Evolutionary conservation across 2,329 filamentous ascomycete genomes (phyloP), one percentile per base, ranked within the genome.

Genomic region (Aspergillus neoniger): DNA sequence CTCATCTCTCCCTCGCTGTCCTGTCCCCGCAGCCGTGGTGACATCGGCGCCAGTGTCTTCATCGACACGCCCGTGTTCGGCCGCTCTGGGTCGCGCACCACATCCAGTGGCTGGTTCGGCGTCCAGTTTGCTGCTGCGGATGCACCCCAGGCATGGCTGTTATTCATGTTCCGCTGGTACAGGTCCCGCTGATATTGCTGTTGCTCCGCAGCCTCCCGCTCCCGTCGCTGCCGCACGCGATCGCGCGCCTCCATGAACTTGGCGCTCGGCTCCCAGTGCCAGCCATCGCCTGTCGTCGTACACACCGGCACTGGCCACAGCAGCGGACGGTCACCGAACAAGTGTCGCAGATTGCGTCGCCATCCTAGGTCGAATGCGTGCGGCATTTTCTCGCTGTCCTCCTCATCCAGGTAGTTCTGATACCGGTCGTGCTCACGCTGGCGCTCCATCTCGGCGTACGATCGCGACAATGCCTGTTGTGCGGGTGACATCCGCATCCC

Each of bases 281-380:
- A 99, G 21, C 95, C 95, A 74, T 99, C 91, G 36, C 94, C 94
- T 0, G 87, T 91, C 2, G 92, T 96, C 71, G 90, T 98, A 75
- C 85, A 87, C 49, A 98, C 80, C 0, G 95, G 95, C 1, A 98
- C 63, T 28, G 83, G 79, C 94, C 95, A 98, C 8, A 95, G 80
- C 25, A 85, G 76, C 1, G 87, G 88, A 1, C 81, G 85, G 0
- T 86, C 85, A 0, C 95, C 95, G 66, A 99, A 92, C 2, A 99
- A 83, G 73, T 96, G 91, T 1, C 79, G 72, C 5, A 98, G 76
- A 73, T 99, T 99, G 44, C 84, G 85, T 60, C 85, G 87, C 84
- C 89, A 89, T 61, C 95, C 95, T 2, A 96, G 86, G 69, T 99
- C 91, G 71, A 99, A 99, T 2, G 93, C 95, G 72, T 95, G 93